Percentiles rank a stretch among this genome's conserved stretches.
Conservation (phyloP, 768 basidiomycete genomes). For the Agrocybe pediades region DNA sequence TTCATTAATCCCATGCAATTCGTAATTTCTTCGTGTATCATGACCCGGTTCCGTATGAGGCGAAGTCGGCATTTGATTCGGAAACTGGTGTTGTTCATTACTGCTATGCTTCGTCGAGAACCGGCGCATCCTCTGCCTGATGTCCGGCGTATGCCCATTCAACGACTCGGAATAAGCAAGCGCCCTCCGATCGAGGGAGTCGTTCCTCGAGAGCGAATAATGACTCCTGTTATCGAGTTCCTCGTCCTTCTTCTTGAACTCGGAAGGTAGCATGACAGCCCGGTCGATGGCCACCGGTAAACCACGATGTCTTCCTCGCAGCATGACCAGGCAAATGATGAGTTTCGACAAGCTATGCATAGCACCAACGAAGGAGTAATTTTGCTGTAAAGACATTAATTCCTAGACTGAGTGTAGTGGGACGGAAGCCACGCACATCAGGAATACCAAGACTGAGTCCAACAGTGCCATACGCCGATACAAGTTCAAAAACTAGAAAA, state of each 20-base stretch:
- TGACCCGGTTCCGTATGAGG: background rate
- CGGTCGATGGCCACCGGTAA: conserved; percentile 88
- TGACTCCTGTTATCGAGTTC: conserved; percentile 7
- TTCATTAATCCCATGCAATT: background rate
- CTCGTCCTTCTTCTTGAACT: conserved; percentile 42
- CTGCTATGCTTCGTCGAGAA: conserved; percentile 11
- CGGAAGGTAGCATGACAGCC: conserved; percentile 78
- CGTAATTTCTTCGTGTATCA: background rate
- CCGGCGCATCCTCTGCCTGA: conserved; percentile 15
- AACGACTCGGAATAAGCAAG: conserved; percentile 17
- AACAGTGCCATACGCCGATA: conserved; percentile 87
- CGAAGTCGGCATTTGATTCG: background rate
- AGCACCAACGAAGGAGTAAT: conserved; percentile 80
- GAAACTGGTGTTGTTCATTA: too few species aligned
- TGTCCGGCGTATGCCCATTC: conserved; percentile 12
- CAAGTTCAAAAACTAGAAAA: conserved; percentile 75
- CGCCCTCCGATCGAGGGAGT: background rate
- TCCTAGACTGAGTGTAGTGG: background rate
- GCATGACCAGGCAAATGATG: conserved; percentile 85
- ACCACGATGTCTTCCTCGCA: conserved; percentile 91
- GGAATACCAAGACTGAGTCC: conserved; percentile 90
- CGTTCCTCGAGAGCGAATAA: background rate
- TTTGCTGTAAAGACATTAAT: conserved; percentile 48
- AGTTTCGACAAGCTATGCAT: conserved; percentile 85
- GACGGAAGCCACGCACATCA: conserved; percentile 48